Percentiles rank a stretch among this genome's conserved stretches.
phyloP scores from a whole-genome alignment of 139 green algal species.

The Picochlorum sp. region DNA sequence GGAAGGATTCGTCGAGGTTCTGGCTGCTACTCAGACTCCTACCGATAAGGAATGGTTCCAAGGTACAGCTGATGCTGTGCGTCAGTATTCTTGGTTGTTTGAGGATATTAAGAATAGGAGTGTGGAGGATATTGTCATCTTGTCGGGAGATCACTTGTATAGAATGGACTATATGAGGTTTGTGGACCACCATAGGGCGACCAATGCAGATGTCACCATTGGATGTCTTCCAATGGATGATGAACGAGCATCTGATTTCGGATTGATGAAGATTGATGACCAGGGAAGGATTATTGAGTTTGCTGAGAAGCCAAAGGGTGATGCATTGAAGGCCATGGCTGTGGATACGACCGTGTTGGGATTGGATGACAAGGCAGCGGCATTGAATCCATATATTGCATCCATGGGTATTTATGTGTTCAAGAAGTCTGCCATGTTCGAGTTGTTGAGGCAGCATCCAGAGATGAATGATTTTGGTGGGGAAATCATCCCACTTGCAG shows the following conservation, averaged over 20 bases:
- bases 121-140: constrained; percentile 95
- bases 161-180: constrained; percentile 67
- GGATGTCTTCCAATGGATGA: constrained; percentile 82
- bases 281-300: constrained; percentile 72
- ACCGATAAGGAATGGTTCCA: constrained; percentile 75
- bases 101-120: constrained; percentile 82
- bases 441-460: constrained; percentile 59
- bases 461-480: constrained; percentile 91
- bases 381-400: constrained; percentile 89
- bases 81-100: constrained; percentile 95
- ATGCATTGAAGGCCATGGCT: constrained; percentile 83
- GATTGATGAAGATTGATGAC: constrained; percentile 90
- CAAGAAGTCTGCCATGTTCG: constrained; percentile 84
- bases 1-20: constrained; percentile 89
- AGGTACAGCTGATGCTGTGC: constrained; percentile 94
- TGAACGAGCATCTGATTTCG: constrained; percentile 78
- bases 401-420: constrained; percentile 99
- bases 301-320: constrained; percentile 95
- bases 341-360: constrained; percentile 92
- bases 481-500: constrained; percentile 90
- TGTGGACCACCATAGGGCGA: constrained; percentile 83
- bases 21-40: constrained; percentile 84
- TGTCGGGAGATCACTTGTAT: constrained; percentile 85
- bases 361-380: constrained; percentile 57
- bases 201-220: constrained; percentile 91